Evolutionary conservation across 1,284 basidiomycete species (phyloP), one percentile per base, ranked within the genome.

Genomic region (Malassezia restricta): DNA sequence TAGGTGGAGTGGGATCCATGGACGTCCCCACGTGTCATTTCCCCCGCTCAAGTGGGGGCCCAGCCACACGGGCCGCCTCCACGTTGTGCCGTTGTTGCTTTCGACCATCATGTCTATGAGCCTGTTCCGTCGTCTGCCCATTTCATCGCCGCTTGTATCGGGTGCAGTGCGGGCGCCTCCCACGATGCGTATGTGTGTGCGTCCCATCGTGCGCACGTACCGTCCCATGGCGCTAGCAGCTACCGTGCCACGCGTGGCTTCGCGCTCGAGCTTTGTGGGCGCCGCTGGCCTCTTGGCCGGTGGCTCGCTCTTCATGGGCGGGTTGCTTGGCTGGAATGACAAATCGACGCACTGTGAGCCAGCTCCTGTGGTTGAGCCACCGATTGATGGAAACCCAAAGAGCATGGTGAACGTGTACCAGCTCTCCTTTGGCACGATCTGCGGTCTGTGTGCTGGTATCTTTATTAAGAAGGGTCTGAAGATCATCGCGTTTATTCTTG

Each of bases 381-480:
- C 33, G 11, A 35, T 35, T 15, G 15, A 35, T 15, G 44, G 40
- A 14, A 58, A 64, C 30, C 83, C 86, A 1, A 65, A 77, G 46
- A 87, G 86, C 33, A 79, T 80, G 1, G 78, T 92, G 28, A 85
- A 82, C 57, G 57, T 82, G n/a, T 86, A 86, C 68, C 82, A 91
- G 66, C 81, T 95, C 41, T 79, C 82, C 0, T 94, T 95, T 68
- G 90, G 91, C 30, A 86, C 87, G 11, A 81, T 86, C 1, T 82
- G 83, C 58, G 65, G 90, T 2, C 74, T 95, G 44, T 95, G 88
- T 66, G 82, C 87, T 0, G 91, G 91, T 0, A 79, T 95, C 0
- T 96, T 96, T 70, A 79, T 94, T 65, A 94, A 92, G 76, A 94
- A 94, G 75, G 91, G 91, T 29, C 82, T 84, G 35, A 88, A 83